These are phyloP conservation scores for Lactuca sativa DNA, from an alignment of 129 eudicot genomes.

Conservation along the genomic window DNA sequence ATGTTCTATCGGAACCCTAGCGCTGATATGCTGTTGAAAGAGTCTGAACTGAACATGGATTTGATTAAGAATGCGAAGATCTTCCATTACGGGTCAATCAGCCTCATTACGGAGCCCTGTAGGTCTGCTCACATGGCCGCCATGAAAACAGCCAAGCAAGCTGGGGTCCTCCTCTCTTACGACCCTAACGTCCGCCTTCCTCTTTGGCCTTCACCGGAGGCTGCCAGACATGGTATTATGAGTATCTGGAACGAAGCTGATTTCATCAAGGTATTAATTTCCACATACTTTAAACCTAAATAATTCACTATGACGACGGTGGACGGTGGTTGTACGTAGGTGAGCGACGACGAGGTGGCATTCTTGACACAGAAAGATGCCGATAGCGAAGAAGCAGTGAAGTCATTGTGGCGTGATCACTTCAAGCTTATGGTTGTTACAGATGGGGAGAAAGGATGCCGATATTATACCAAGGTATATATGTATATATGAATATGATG, in stretches of 20 bases:
- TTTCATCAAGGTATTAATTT: constrained; percentile 60
- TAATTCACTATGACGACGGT: neutral
- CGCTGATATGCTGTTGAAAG: constrained; percentile 73
- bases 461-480: constrained; percentile 64
- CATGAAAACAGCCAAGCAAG: constrained; percentile 66
- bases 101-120: constrained; percentile 70
- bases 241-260: constrained; percentile 84
- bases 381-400: constrained; percentile 46
- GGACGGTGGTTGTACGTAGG: constrained; percentile 26
- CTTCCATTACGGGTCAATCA: constrained; percentile 77
- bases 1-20: constrained; percentile 88
- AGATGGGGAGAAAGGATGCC: constrained; percentile 74
- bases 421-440: constrained; percentile 70
- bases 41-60: constrained; percentile 55
- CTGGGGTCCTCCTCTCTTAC: constrained; percentile 74
- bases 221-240: constrained; percentile 50
- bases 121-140: constrained; percentile 71
- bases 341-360: constrained; percentile 69
- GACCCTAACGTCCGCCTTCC: constrained; percentile 6
- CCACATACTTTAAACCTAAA: neutral
- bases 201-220: constrained; percentile 43
- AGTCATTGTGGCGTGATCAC: constrained; percentile 54
- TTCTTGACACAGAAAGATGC: constrained; percentile 52
- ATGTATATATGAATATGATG: too few species aligned
- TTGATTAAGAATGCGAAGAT: constrained; percentile 55